These are phyloP conservation scores for Blumeriella jaapii DNA, from an alignment of 2,329 filamentous ascomycete species.

Conservation along the genomic window DNA sequence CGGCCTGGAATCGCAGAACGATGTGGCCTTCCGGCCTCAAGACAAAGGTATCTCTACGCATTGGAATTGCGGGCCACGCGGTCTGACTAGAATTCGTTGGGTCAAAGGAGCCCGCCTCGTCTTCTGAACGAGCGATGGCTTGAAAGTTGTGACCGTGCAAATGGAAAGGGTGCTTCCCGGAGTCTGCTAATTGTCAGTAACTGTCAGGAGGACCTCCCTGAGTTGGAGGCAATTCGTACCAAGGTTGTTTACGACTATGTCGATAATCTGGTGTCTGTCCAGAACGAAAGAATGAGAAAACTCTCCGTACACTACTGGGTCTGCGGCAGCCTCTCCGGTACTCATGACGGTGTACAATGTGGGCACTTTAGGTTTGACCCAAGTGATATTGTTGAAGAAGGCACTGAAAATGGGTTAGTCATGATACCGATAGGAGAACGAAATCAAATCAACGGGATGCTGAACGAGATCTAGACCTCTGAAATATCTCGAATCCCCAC, in stretches of 20 bases:
- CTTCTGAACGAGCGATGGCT: conserved; percentile 46
- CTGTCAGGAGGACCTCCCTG: not conserved
- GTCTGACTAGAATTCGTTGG: conserved; percentile 33
- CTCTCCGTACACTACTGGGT: conserved; percentile 52
- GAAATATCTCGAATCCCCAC: too few species aligned
- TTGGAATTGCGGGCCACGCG: conserved; percentile 42
- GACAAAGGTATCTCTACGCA: conserved; percentile 58
- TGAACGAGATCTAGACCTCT: too few species aligned
- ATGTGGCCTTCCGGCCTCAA: conserved; percentile 54
- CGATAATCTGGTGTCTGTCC: conserved; percentile 52
- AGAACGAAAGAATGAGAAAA: conserved; percentile 59
- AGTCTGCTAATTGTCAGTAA: conserved; percentile 33
- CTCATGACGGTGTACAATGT: conserved; percentile 56
- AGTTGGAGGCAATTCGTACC: conserved; percentile 12
- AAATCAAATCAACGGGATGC: too few species aligned
- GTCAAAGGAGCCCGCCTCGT: conserved; percentile 45
- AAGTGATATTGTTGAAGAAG: conserved; percentile 53
- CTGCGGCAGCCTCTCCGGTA: conserved; percentile 37
- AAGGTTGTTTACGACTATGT: conserved; percentile 68
- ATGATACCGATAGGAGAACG: too few species aligned
- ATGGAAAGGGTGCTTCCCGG: conserved; percentile 60
- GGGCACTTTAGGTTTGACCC: conserved; percentile 52
- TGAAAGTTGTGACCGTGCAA: conserved; percentile 71
- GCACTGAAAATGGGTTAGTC: conserved; percentile 26
- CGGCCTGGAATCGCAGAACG: conserved; percentile 53